A percentile compares a stretch with the other conserved stretches of the same genome.
Evolutionary conservation across 352 stramenopile genomes (phyloP).

Genomic region (Phytopythium montanum): DNA sequence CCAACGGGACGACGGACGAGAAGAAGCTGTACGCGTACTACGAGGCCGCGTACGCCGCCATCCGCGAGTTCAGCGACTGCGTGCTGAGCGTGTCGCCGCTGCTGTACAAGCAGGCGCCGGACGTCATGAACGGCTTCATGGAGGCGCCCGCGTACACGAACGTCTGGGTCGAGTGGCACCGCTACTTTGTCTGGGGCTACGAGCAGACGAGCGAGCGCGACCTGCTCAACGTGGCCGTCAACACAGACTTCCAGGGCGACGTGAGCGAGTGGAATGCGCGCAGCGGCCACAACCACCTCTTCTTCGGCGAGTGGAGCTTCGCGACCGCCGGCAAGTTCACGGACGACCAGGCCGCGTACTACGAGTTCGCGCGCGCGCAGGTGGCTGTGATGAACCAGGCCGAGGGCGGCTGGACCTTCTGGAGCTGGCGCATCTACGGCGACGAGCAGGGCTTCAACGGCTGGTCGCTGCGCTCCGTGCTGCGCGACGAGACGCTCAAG

Average conservation of each 20-base stretch:
- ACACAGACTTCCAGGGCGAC: slow-evolving; percentile 35
- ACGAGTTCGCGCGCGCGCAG: slow-evolving; percentile 47
- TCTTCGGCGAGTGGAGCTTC: slow-evolving; percentile 48
- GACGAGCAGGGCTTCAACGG: slow-evolving; percentile 54
- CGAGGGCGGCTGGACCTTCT: slow-evolving; percentile 63
- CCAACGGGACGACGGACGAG: slow-evolving; percentile 39
- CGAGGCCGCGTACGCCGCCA: slow-evolving; percentile 51
- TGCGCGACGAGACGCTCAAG: slow-evolving; percentile 38
- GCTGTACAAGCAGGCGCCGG: slow-evolving; percentile 43
- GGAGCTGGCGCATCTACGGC: slow-evolving; percentile 61
- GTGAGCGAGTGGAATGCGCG: slow-evolving; percentile 37
- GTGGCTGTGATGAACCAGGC: slow-evolving; percentile 51
- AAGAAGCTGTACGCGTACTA: slow-evolving; percentile 78
- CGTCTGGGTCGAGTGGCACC: slow-evolving; percentile 83
- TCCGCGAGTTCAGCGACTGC: slow-evolving; percentile 60
- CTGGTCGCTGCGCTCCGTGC: slow-evolving; percentile 60
- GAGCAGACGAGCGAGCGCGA: slow-evolving; percentile 46
- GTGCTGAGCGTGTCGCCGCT: slow-evolving; percentile 53
- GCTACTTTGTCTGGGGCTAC: slow-evolving; percentile 83
- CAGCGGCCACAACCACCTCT: slow-evolving; percentile 33
- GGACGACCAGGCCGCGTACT: slow-evolving; percentile 33
- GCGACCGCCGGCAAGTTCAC: slow-evolving; percentile 49
- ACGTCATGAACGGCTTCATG: slow-evolving; percentile 53
- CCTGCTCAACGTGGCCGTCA: slow-evolving; percentile 39
- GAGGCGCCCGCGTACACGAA: slow-evolving; percentile 50